Evolutionary conservation across 2,329 filamentous ascomycete genomes (phyloP).

Genomic region (Cladobotryum protrusum): DNA sequence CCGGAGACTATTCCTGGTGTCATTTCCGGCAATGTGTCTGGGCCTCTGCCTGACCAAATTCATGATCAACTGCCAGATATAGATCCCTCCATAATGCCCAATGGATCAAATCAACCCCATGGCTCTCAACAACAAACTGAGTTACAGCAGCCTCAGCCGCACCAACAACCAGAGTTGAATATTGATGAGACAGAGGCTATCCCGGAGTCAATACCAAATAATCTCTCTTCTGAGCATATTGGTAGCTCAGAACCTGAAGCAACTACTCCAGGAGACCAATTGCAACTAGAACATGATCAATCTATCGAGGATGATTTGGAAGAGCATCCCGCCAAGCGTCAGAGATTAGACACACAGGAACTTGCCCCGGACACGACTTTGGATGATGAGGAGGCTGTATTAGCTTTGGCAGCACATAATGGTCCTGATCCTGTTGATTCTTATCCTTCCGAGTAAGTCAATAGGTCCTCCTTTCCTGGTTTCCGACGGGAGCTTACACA

Average conservation of each 20-base stretch:
- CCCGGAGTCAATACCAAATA: conserved; percentile 1
- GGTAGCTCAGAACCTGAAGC: conserved; percentile 3
- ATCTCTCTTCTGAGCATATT: conserved; percentile 4
- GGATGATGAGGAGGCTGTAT: conserved; percentile 42
- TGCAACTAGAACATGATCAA: conserved; percentile 8
- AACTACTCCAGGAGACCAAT: conserved; percentile 8
- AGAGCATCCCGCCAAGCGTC: conserved; percentile 36
- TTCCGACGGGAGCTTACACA: neutral
- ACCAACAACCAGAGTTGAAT: conserved; percentile 1
- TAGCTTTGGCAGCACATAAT: conserved; percentile 42
- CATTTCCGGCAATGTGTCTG: conserved; percentile 2
- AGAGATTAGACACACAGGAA: conserved; percentile 28
- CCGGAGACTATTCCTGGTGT: too few species aligned
- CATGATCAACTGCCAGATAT: conserved; percentile 7
- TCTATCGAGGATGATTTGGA: conserved; percentile 24
- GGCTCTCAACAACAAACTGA: conserved; percentile 11
- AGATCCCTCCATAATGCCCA: neutral
- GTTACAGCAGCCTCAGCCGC: conserved; percentile 1
- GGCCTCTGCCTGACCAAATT: neutral
- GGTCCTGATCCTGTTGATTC: conserved; percentile 29
- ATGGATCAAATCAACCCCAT: conserved; percentile 12
- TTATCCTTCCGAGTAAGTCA: conserved; percentile 38
- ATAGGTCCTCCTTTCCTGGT: too few species aligned
- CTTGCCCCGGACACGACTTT: conserved; percentile 17
- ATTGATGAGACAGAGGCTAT: conserved; percentile 3